Evolutionary conservation across 108 stramenopile species (phyloP).

Genomic region (Cyclotella atomus): DNA sequence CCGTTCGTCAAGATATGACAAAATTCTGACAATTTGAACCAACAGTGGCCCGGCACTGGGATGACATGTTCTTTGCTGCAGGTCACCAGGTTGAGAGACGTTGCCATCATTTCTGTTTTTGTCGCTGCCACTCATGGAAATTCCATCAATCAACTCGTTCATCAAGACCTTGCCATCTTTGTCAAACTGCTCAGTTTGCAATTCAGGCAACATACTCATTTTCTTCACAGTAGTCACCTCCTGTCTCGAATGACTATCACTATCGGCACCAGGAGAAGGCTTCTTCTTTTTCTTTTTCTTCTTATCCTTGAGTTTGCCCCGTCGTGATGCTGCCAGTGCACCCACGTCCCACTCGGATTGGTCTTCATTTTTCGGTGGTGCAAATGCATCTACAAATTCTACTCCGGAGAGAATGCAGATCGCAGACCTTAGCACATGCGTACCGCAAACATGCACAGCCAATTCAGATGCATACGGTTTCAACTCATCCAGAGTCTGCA

Average conservation of each 20-base stretch:
- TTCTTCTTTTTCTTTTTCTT: slow-evolving; percentile 72
- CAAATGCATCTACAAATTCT: slow-evolving; percentile 53
- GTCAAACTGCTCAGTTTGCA: slow-evolving; percentile 41
- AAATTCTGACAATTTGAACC: slow-evolving; percentile 65
- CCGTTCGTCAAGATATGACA: slow-evolving; percentile 57
- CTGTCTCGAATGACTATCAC: slow-evolving; percentile 39
- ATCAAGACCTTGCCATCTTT: slow-evolving; percentile 40
- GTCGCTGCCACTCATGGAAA: slow-evolving; percentile 4
- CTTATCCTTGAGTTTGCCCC: slow-evolving; percentile 70
- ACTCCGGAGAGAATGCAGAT: slow-evolving; percentile 78
- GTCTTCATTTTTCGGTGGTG: slow-evolving; percentile 16
- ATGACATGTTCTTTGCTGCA: slow-evolving; percentile 79
- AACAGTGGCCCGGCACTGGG: slow-evolving; percentile 82
- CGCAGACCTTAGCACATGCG: slow-evolving; percentile 80
- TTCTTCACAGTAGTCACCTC: slow-evolving; percentile 32
- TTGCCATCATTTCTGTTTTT: slow-evolving; percentile 10
- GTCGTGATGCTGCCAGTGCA: slow-evolving; percentile 41
- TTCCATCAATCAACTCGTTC: slow-evolving; percentile 39
- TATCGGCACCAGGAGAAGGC: slow-evolving; percentile 6
- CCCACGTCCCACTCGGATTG: slow-evolving; percentile 42
- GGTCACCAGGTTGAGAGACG: slow-evolving; percentile 51
- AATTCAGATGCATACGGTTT: slow-evolving; percentile 59
- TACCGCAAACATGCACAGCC: slow-evolving; percentile 84
- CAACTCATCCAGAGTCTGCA: slow-evolving; percentile 64
- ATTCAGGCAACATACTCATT: slow-evolving; percentile 28